Conservation (phyloP, 805 yeast species). For the Candida sonorensis region DNA sequence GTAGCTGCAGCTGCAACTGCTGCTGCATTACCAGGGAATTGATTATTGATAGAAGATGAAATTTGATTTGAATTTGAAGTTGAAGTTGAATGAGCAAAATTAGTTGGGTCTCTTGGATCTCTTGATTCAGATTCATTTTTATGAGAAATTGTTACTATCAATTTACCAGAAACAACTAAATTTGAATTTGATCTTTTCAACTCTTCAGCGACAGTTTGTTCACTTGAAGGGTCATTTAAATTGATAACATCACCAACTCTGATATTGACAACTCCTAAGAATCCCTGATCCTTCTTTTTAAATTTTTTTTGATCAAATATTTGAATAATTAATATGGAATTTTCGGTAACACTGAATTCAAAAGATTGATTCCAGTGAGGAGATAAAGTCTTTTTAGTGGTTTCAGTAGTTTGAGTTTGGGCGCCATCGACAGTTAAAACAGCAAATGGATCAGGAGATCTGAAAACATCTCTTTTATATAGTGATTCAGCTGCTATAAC, state of each 20-base stretch:
- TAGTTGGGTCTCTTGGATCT: conserved; percentile 26
- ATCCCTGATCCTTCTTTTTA: conserved; percentile 97
- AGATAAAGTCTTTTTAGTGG: conserved; percentile 87
- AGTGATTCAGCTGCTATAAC: conserved; percentile 95
- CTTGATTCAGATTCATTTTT: conserved; percentile 15
- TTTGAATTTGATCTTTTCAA: conserved; percentile 88
- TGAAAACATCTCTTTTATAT: conserved; percentile 89
- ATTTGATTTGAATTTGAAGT: conserved; percentile 4
- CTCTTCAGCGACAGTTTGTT: conserved; percentile 89
- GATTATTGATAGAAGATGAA: conserved; percentile 11
- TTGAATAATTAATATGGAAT: conserved; percentile 83
- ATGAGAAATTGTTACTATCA: conserved; percentile 69
- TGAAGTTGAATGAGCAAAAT: conserved; percentile 10
- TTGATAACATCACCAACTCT: conserved; percentile 86
- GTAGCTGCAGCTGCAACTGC: no score
- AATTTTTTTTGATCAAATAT: conserved; percentile 96
- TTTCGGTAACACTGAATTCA: conserved; percentile 67
- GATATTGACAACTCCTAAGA: conserved; percentile 90
- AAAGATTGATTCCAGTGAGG: conserved; percentile 98
- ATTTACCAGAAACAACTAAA: conserved; percentile 87
- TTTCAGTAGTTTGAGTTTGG: conserved; percentile 91
- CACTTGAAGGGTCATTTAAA: conserved; percentile 39
- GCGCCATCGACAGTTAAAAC: conserved; percentile 96
- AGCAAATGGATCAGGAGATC: conserved; percentile 97
- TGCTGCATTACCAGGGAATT: conserved; percentile 23